These are phyloP conservation scores for Aspergillus pseudoviridinutans DNA, from an alignment of 2,329 filamentous ascomycete genomes.

Conservation along the genomic window DNA sequence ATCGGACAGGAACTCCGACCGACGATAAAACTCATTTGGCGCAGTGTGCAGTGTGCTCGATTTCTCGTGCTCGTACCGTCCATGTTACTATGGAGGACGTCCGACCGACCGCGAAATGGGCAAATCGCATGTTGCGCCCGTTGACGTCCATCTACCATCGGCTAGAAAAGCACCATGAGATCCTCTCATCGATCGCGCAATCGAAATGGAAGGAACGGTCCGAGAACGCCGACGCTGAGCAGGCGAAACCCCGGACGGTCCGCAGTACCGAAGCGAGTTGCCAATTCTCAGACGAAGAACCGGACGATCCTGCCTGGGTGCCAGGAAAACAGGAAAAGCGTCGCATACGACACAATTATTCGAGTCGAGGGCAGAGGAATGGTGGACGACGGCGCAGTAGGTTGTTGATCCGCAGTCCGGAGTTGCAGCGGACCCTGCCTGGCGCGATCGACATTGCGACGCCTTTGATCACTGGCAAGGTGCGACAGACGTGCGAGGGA, in stretches of 20 bases:
- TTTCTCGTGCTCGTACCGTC: neutral
- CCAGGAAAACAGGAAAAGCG: slow-evolving; percentile 31
- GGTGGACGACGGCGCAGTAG: slow-evolving; percentile 23
- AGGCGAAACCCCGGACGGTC: slow-evolving; percentile 3
- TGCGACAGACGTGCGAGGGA: slow-evolving; percentile 15
- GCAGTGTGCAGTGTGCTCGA: neutral
- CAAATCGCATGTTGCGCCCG: slow-evolving; percentile 42
- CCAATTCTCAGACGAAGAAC: slow-evolving; percentile 32
- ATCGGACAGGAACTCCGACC: neutral
- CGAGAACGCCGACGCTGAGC: slow-evolving; percentile 2
- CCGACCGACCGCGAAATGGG: slow-evolving; percentile 40
- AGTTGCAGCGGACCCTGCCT: slow-evolving; percentile 31
- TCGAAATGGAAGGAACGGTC: slow-evolving; percentile 15
- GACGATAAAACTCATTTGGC: neutral
- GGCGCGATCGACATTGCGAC: slow-evolving; percentile 42
- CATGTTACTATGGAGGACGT: slow-evolving; percentile 31
- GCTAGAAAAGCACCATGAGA: slow-evolving; percentile 39
- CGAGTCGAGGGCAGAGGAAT: slow-evolving; percentile 24
- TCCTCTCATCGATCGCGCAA: slow-evolving; percentile 24
- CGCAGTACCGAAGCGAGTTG: slow-evolving; percentile 9
- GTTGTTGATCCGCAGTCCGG: slow-evolving; percentile 34
- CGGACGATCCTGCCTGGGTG: slow-evolving; percentile 39
- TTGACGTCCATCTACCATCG: slow-evolving; percentile 38
- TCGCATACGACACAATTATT: slow-evolving; percentile 37
- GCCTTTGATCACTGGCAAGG: slow-evolving; percentile 37